Percentiles rank a stretch among this genome's conserved stretches.
phyloP scores from a whole-genome alignment of 208 protist species.

The Trypanosoma melophagium region DNA sequence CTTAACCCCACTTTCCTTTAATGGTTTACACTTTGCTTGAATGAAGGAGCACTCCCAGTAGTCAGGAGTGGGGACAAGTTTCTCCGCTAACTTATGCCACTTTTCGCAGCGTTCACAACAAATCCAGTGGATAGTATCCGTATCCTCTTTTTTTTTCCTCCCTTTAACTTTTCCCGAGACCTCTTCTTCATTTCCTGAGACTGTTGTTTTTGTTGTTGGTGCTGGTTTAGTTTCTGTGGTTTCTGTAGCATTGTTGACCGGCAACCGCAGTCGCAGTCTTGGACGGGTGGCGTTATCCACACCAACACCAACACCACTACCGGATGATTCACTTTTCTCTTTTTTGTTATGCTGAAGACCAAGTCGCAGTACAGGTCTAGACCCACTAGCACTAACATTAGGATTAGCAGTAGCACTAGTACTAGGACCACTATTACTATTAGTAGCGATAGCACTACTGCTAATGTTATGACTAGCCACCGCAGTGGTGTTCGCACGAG shows the following conservation, averaged over 20 bases:
- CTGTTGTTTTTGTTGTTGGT: neutral
- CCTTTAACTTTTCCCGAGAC: neutral
- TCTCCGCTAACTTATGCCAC: constrained; percentile 45
- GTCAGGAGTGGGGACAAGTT: constrained; percentile 34
- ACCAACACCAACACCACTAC: neutral
- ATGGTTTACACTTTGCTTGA: constrained; percentile 27
- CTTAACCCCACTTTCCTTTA: neutral
- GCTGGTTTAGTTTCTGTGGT: neutral
- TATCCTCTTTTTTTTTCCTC: neutral
- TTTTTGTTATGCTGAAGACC: neutral
- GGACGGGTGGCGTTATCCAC: neutral
- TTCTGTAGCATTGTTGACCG: neutral
- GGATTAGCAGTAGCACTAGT: no score
- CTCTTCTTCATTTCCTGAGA: neutral
- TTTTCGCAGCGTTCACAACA: constrained; percentile 42
- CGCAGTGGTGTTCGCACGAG: neutral
- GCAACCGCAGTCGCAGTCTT: constrained; percentile 1
- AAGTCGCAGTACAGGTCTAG: constrained; percentile 4
- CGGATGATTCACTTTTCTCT: neutral
- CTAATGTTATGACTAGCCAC: no score
- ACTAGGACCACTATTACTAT: no score
- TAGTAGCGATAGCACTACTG: no score
- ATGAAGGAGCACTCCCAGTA: constrained; percentile 52
- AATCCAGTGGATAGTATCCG: constrained; percentile 41
- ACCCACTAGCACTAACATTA: no score